Evolutionary conservation across 768 basidiomycete species (phyloP).

Genomic region (Russula vinacea): DNA sequence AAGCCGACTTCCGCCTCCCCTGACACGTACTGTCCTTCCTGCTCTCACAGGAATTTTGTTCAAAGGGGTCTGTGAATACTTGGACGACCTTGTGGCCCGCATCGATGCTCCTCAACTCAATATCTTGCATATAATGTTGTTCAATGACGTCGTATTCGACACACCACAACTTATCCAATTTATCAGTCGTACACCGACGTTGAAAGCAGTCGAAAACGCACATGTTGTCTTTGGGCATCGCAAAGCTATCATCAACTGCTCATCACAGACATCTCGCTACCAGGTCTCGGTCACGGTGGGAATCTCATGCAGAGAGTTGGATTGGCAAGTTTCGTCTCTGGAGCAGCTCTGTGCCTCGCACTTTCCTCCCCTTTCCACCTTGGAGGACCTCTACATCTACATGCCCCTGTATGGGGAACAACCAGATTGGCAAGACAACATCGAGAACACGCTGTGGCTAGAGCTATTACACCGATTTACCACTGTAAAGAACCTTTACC

Average conservation of each 20-base stretch:
- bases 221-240: rapidly evolving
- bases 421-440: not conserved
- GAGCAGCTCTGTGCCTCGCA: not conserved
- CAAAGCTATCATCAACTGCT: not conserved
- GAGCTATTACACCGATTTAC: not conserved
- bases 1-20: too few species aligned
- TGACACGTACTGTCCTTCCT: too few species aligned
- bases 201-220: not conserved
- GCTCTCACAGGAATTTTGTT: not conserved
- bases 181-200: not conserved
- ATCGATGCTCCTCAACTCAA: not conserved
- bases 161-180: not conserved
- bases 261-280: too few species aligned
- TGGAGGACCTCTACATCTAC: not conserved
- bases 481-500: not conserved
- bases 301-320: not conserved
- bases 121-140: not conserved
- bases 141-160: not conserved
- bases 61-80: not conserved
- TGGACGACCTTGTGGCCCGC: not conserved
- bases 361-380: not conserved
- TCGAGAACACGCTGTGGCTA: not conserved
- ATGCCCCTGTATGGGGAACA: too few species aligned
- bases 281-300: too few species aligned
- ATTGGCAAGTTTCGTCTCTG: not conserved